Evolutionary conservation across 2,329 filamentous ascomycete genomes (phyloP).

Genomic region (Pseudocercospora pini-densiflorae): DNA sequence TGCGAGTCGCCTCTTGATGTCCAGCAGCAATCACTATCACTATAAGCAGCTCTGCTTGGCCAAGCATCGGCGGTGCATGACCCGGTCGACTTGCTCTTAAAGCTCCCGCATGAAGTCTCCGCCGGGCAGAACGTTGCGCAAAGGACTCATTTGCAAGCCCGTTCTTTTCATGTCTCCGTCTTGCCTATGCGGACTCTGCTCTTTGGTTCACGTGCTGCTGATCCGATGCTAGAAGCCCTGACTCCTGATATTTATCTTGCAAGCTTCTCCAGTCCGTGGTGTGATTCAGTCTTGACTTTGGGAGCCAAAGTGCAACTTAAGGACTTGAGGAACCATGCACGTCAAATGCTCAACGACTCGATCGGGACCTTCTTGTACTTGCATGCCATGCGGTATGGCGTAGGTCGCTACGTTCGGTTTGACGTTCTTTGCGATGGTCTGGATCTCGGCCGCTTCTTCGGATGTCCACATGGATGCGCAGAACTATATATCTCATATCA

Average conservation of each 20-base stretch:
- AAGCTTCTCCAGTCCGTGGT: not conserved
- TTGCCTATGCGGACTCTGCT: too few relatives aligned
- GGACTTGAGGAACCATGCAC: constrained; percentile 19
- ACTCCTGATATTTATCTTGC: not conserved
- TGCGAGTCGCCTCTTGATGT: too few relatives aligned
- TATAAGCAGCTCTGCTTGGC: too few relatives aligned
- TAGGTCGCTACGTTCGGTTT: constrained; percentile 57
- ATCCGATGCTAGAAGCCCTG: too few relatives aligned
- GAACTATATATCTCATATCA: constrained; percentile 51
- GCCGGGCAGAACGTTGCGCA: too few relatives aligned
- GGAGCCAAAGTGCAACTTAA: constrained; percentile 21
- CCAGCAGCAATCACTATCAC: too few relatives aligned
- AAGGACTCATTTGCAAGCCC: too few relatives aligned
- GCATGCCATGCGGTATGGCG: constrained; percentile 59
- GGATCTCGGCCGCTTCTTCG: constrained; percentile 54
- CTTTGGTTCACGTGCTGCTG: too few relatives aligned
- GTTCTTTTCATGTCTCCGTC: too few relatives aligned
- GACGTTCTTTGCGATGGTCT: constrained; percentile 50
- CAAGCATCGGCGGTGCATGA: too few relatives aligned
- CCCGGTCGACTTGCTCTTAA: too few relatives aligned
- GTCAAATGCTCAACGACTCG: constrained; percentile 59
- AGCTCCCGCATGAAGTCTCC: too few relatives aligned
- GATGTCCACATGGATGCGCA: constrained; percentile 64
- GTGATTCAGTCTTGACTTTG: not conserved
- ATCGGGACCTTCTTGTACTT: constrained; percentile 59